phyloP scores from a whole-genome alignment of 164 flowering plant genomes.

The Hamamelis virginiana region DNA sequence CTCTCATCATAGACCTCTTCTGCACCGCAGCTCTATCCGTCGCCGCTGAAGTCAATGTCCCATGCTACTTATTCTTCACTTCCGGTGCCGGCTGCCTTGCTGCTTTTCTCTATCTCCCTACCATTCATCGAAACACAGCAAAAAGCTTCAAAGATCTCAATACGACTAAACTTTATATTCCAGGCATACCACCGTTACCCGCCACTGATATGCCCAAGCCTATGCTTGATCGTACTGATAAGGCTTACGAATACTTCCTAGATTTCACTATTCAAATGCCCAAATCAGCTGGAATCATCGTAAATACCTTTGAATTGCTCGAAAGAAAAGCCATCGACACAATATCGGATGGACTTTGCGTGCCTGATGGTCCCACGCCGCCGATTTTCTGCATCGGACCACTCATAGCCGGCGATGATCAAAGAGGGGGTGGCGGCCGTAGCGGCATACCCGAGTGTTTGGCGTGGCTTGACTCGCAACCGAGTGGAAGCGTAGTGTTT shows the following conservation, averaged over 20 bases:
- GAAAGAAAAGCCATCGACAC: conserved; percentile 11
- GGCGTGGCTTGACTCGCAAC: no score
- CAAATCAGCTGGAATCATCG: no score
- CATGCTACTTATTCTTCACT: conserved; percentile 23
- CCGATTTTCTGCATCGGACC: no score
- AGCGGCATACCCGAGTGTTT: no score
- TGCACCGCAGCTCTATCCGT: conserved; percentile 24
- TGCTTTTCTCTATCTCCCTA: conserved; percentile 20
- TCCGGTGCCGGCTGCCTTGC: conserved; percentile 19
- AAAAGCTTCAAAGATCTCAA: conserved; percentile 24
- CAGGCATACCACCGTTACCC: conserved; percentile 16
- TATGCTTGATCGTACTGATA: conserved; percentile 18
- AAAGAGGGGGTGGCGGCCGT: no score
- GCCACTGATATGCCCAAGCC: conserved; percentile 21
- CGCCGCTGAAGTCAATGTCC: conserved; percentile 23
- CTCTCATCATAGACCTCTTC: conserved; percentile 41
- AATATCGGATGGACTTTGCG: conserved; percentile 12
- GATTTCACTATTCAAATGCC: no score
- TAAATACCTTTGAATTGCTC: conserved; percentile 31
- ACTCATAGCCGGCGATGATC: no score
- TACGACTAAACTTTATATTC: conserved; percentile 7
- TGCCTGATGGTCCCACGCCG: conserved; percentile 11
- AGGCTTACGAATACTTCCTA: conserved; percentile 9
- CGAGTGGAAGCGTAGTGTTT: no score
- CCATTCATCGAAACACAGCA: no score